Evolutionary conservation across 164 flowering plant species (phyloP), one percentile per base, ranked within the genome.

Genomic region (Cinnamomum chago): DNA sequence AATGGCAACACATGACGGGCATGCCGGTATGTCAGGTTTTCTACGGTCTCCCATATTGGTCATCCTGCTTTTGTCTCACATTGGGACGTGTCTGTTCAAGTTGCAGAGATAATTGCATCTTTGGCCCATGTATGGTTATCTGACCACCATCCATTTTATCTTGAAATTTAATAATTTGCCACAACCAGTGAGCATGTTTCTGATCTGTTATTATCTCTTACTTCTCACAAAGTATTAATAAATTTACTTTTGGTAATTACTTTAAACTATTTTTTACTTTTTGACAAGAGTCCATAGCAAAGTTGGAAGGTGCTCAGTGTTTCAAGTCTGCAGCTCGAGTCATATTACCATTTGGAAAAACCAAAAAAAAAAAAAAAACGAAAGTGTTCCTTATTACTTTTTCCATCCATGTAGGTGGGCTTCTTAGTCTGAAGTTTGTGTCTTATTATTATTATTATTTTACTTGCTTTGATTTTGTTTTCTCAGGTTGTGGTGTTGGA

Each of bases 401-500:
- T 35, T 40, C 13, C 2, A 5, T 23, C 47, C 47, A 23, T 24
- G 24, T 24, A 64, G 12, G 27, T 22, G 27, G 22, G n/a, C 18
- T 3, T 15, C 30, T 12, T 18, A 20, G 22, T 58, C 51, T 70
- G 7, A 30, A 50, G 27, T 18, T 25, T 66, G 17, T 14, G 15
- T 25, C 10, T 58, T 70, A 66, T 10, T 40, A 11, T 55, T 70
- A 66, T 10, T 40, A 11, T 10, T 25, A 62, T 50, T 62, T 23
- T 75, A 4, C n/a, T 66, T 40, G n/a, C 47, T 71, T 5, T n/a
- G 0, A 18, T 33, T 70, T 58, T 22, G 27, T 25, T 11, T 5
- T 13, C 20, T 70, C 76, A 93, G 97, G 93, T 92, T 76, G 93
- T 94, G 72, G 60, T 94, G 82, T 76, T 92, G 87, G 97, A 94